Evolutionary conservation across 148 eudicot genomes (phyloP).

Genomic region (Rhododendron williamsianum): DNA sequence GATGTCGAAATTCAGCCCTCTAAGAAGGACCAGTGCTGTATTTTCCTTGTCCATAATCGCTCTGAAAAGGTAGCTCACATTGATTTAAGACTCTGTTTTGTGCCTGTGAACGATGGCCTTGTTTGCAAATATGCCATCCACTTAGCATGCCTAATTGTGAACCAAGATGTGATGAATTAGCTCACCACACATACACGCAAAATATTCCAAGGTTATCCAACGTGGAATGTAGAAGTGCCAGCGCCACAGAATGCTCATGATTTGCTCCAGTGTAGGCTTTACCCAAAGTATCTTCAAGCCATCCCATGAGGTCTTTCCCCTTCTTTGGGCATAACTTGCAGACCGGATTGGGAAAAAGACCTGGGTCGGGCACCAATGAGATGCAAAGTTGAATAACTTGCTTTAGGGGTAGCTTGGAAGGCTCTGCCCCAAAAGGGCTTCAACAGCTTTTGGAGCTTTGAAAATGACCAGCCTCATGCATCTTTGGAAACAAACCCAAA

Average conservation of each 20-base stretch:
- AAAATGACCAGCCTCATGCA: not conserved
- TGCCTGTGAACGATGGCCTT: not conserved
- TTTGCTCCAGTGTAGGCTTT: not conserved
- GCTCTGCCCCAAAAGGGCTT: not conserved
- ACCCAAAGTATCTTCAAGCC: not conserved
- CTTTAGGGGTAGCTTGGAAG: not conserved
- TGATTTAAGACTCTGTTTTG: not conserved
- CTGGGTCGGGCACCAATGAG: not conserved
- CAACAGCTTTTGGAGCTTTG: not conserved
- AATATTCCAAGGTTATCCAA: not conserved
- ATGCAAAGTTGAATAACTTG: constrained; percentile 5
- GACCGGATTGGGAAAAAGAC: not conserved
- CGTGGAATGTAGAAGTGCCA: not conserved
- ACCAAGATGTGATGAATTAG: not conserved
- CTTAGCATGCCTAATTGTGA: not conserved
- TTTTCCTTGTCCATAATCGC: not conserved
- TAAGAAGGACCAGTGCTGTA: not conserved
- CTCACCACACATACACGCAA: not conserved
- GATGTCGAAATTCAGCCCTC: not conserved
- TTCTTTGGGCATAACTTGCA: not conserved
- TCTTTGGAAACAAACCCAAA: not conserved
- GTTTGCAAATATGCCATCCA: not conserved
- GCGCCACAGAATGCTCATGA: not conserved
- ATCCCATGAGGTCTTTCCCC: not conserved
- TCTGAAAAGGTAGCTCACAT: not conserved